Base-by-base conservation (phyloP, 1,284 basidiomycete genomes). In the Irpex sp. region DNA sequence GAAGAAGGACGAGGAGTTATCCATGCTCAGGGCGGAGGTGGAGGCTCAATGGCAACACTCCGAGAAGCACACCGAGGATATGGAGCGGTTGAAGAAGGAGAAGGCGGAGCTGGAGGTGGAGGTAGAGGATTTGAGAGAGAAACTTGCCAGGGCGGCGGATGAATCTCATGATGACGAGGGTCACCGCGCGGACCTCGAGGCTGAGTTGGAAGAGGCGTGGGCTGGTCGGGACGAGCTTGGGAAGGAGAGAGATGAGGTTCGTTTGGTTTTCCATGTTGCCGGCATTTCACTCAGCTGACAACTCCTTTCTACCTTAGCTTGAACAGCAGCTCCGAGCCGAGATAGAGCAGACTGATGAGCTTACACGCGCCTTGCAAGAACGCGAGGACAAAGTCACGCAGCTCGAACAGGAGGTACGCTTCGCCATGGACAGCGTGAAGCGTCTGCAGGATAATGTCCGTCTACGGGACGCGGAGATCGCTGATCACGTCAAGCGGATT, bases 1-100 rank as follows among this genome's bases (percentile, higher is more conserved):
- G 54, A 69, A 73, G 26, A 80, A 80, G 59, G 81, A 84, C 26
- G 79, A 83, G 47, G 85, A 87, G 69, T 74, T 81, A 26, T 70
- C 67, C 3, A 74, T 81, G 15, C 74, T 88, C 61, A 83, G 83
- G 72, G 75, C 77, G 1, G 85, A 89, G 71, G 73, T 88, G 48
- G 83, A 87, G 67, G 83, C 84, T 5, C 87, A 86, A 71, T 87
- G 86, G 82, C 78, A 80, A 59, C 78, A 86, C 66, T 85, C 87
- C 19, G 85, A 85, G 72, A 65, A 68, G 58, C 62, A 68, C 51
- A 68, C 68, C 36, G 75, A 76, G 64, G 66, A 69, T 57, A 69
- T 76, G 56, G 65, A 68, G 19, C 65, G 66, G 58, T 67, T 77
- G 40, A 69, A 66, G 63, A 64, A 66, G 52, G 74, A 77, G 63